Evolutionary conservation across 2,329 filamentous ascomycete genomes (phyloP), one percentile per base, ranked within the genome.

Genomic region (Paracamarosporium sp.): DNA sequence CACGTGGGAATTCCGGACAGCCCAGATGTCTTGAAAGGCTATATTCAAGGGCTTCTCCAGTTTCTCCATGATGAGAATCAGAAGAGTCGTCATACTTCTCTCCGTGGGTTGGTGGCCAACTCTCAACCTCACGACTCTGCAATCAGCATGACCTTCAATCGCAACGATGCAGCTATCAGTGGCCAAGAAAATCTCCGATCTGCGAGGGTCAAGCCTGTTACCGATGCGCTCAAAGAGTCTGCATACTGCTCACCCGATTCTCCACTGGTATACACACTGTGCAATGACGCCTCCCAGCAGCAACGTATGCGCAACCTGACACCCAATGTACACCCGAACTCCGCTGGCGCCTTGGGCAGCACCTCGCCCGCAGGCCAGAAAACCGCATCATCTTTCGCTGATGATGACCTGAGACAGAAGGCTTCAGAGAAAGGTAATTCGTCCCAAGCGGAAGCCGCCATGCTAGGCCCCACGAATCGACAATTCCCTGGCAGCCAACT

Each of bases 21-120:
- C 33, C 59, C 61, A 1, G 74, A 75, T 24, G 70, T 75, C n/a
- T 50, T 76, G 24, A 66, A 70, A 47, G 74, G 74, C 2, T 75
- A 69, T 52, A 60, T 72, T 8, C 71, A 75, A 51, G 74, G 74
- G 38, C 65, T 76, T 20, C 28, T 67, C 4, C 61, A 67, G 17
- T 72, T 71, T 43, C 59, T 76, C 9, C 57, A 67, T 9, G 70
- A 73, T 30, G 70, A 72, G 28, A 35, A 56, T 25, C 72, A 65
- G 53, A 67, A 62, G 46, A 54, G 59, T 25, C 62, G 57, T 20
- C 59, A 53, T 35, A 64, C 59, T 17, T 73, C 72, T 30, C 62
- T 73, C 7, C 68, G 69, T 24, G 70, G 67, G 20, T 59, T 69
- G 3, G 56, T 70, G n/a, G 63, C 66, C 20, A 59, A 50, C 15